phyloP scores from a whole-genome alignment of 805 yeast genomes.

The Starmerella tilneyi region DNA sequence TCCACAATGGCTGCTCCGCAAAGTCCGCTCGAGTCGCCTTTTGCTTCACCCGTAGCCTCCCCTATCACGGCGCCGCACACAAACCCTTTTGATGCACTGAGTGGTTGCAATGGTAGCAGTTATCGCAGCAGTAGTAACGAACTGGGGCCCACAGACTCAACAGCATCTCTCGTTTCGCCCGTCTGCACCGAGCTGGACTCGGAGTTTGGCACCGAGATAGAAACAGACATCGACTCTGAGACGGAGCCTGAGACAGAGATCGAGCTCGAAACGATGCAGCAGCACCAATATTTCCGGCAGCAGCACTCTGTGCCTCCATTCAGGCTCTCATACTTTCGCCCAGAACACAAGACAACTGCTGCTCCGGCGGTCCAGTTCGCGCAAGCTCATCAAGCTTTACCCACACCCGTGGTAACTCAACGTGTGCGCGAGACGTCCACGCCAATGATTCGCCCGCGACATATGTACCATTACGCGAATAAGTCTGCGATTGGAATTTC shows the following conservation, averaged over 20 bases:
- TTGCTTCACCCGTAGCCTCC: neutral
- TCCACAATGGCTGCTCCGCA: neutral
- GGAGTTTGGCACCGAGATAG: constrained; percentile 10
- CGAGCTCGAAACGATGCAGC: neutral
- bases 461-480: constrained; percentile 3
- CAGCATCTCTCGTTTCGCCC: neutral
- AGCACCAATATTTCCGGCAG: neutral
- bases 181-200: constrained; percentile 16
- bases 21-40: neutral
- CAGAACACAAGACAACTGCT: no score
- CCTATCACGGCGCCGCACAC: neutral
- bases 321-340: no score
- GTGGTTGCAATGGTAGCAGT: neutral
- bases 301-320: no score
- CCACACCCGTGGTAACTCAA: no score
- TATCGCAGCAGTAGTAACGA: neutral
- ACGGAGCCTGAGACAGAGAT: constrained; percentile 2
- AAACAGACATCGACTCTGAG: constrained; percentile 10
- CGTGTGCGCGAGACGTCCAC: constrained; percentile 2
- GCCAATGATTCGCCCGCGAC: neutral
- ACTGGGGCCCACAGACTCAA: neutral
- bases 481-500: constrained; percentile 6
- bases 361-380: no score
- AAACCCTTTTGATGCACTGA: neutral
- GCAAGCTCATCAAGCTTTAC: no score